Base-by-base conservation (phyloP, 2,329 filamentous ascomycete genomes). In the Colletotrichum sojae region DNA sequence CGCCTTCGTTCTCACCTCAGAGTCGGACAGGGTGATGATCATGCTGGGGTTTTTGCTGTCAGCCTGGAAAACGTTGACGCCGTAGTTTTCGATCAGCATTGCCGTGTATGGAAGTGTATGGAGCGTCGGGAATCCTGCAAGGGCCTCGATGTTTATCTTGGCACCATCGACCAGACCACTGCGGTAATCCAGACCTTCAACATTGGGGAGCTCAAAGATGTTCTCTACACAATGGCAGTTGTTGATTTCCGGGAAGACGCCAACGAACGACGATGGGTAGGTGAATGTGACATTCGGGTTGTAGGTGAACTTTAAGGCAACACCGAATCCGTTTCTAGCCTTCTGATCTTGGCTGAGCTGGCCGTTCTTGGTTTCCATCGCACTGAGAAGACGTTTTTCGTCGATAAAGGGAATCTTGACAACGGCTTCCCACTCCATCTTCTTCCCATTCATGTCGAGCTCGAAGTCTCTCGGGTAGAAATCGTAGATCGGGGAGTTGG, bases 321-420 rank as follows among this genome's bases (percentile, higher is more conserved):
- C 94, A 5, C 95, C 95, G 78, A 98, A 99, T 57, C 91, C 91
- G 77, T 99, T 99, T 69, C 97, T 90, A 16, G 87, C 84, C 77
- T 91, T 92, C 78, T 99, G 94, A 1, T 92, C 93, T 2, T 91
- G 87, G 3, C 89, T 89, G n/a, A 99, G 85, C 2, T 92, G 82
- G 49, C 91, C 84, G 72, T 98, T 95, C 78, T 92, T 94, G 6
- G 94, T 91, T 16, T 87, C 91, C 93, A 99, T 98, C 8, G 95
- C 96, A 45, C 85, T 83, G 63, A 99, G 85, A 2, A 99, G 84
- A 27, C 96, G 90, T 75, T 92, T 90, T 79, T 99, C 95, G 67
- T 99, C 94, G 72, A 99, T 99, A 81, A 99, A 99, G 0, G 96
- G 96, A 76, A 99, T 99, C 81, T 98, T 99, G 72, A 99, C 94